Evolutionary conservation across 1,139 yeast species (phyloP).

Genomic region (Taphrina pruni): DNA sequence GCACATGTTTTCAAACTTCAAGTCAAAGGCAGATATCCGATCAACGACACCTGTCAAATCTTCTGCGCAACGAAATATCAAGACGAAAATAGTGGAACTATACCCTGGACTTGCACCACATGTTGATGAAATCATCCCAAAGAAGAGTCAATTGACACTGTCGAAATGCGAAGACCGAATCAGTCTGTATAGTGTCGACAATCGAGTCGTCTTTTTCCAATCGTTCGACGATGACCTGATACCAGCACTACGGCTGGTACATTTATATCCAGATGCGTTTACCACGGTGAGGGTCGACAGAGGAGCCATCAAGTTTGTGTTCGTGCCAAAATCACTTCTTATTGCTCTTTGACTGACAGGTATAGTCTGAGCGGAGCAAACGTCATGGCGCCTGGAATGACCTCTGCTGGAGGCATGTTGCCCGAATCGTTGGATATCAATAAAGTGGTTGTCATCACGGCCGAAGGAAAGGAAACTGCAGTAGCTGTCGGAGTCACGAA

Average conservation of each 20-base stretch:
- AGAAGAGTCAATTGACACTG: conserved; percentile 82
- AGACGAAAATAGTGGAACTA: conserved; percentile 70
- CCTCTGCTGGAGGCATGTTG: conserved; percentile 83
- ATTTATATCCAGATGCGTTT: conserved; percentile 78
- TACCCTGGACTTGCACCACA: conserved; percentile 74
- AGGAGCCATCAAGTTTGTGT: conserved; percentile 92
- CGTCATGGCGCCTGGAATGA: conserved; percentile 80
- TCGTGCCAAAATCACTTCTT: background rate
- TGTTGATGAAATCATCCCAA: conserved; percentile 84
- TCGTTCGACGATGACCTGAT: conserved; percentile 78
- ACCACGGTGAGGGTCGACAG: conserved; percentile 91
- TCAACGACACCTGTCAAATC: conserved; percentile 65
- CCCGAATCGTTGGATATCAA: conserved; percentile 73
- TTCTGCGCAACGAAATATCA: conserved; percentile 85
- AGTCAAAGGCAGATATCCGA: conserved; percentile 31
- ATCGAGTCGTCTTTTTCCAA: conserved; percentile 64
- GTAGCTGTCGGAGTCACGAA: conserved; percentile 84
- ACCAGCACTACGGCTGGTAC: conserved; percentile 79
- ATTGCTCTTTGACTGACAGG: conserved; percentile 60
- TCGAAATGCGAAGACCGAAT: conserved; percentile 63
- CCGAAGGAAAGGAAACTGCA: conserved; percentile 92
- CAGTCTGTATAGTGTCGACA: conserved; percentile 42
- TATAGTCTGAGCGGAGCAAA: conserved; percentile 35
- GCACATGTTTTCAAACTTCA: conserved; percentile 32
- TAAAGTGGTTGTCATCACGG: conserved; percentile 77